Evolutionary conservation across 2,329 filamentous ascomycete genomes (phyloP).

Genomic region (Aureobasidium sp.): DNA sequence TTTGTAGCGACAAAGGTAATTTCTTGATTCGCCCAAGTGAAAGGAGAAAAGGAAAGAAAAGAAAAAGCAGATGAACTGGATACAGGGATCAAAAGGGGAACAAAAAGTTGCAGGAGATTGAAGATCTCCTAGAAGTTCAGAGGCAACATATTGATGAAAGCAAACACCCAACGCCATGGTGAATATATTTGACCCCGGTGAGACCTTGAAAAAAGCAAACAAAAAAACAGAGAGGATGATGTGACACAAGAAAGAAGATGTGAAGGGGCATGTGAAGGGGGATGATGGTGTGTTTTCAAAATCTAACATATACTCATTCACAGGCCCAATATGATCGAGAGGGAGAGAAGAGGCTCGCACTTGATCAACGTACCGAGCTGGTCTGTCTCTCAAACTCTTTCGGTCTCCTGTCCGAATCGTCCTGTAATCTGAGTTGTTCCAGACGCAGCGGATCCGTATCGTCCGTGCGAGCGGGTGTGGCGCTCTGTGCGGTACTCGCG

Average conservation of each 20-base stretch:
- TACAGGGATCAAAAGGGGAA: slow-evolving; percentile 8
- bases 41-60: background rate
- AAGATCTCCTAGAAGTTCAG: slow-evolving; percentile 12
- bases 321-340: slow-evolving; percentile 6
- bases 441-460: slow-evolving; percentile 75
- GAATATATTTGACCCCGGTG: slow-evolving; percentile 5
- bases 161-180: slow-evolving; percentile 6
- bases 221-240: slow-evolving; percentile 3
- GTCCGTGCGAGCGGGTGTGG: slow-evolving; percentile 48
- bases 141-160: slow-evolving; percentile 10
- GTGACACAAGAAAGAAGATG: slow-evolving; percentile 1
- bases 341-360: slow-evolving; percentile 19
- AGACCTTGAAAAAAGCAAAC: background rate
- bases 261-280: background rate
- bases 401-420: slow-evolving; percentile 54
- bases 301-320: slow-evolving; percentile 16
- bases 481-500: slow-evolving; percentile 29
- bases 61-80: slow-evolving; percentile 9
- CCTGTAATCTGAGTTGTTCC: slow-evolving; percentile 84
- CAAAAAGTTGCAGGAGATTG: slow-evolving; percentile 3
- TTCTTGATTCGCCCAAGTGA: background rate
- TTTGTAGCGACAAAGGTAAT: slow-evolving; percentile 4
- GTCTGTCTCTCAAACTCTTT: slow-evolving; percentile 26
- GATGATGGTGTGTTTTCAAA: slow-evolving; percentile 10
- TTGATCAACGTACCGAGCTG: slow-evolving; percentile 33